Conservation (phyloP, 2,329 filamentous ascomycete genomes). For the Trichoderma cornu-damae region DNA sequence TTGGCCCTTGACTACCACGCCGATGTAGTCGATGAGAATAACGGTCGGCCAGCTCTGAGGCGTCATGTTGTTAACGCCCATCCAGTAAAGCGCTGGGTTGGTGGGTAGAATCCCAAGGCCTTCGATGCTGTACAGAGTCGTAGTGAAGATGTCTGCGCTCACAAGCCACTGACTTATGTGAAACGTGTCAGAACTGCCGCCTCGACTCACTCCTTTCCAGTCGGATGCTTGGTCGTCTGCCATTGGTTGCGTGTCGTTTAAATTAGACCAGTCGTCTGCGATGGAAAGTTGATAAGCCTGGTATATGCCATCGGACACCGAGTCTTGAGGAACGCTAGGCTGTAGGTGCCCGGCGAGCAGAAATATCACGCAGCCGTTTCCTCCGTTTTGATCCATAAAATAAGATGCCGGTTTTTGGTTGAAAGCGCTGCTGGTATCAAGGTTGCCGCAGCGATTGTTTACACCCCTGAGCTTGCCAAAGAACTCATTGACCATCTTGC, state of each 20-base stretch:
- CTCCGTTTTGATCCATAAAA: slow-evolving; percentile 31
- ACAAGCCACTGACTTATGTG: slow-evolving; percentile 33
- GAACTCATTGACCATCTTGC: slow-evolving; percentile 38
- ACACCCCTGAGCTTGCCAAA: slow-evolving; percentile 39
- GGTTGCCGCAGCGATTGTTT: slow-evolving; percentile 37
- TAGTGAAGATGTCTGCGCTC: slow-evolving; percentile 26
- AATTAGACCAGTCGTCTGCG: slow-evolving; percentile 31
- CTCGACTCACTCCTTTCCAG: slow-evolving; percentile 23
- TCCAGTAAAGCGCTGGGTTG: slow-evolving; percentile 35
- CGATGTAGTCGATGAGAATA: slow-evolving; percentile 31
- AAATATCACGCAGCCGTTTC: slow-evolving; percentile 33
- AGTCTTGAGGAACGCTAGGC: slow-evolving; percentile 23
- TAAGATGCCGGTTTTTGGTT: slow-evolving; percentile 26
- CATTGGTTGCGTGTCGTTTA: slow-evolving; percentile 26
- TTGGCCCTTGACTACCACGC: slow-evolving; percentile 27
- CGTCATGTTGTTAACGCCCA: slow-evolving; percentile 28
- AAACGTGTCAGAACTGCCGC: slow-evolving; percentile 24
- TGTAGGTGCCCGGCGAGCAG: slow-evolving; percentile 28
- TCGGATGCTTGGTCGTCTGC: slow-evolving; percentile 24
- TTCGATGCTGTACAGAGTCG: slow-evolving; percentile 27
- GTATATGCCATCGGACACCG: slow-evolving; percentile 31
- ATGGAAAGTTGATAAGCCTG: slow-evolving; percentile 22
- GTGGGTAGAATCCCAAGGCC: slow-evolving; percentile 30
- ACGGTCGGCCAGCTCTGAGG: slow-evolving; percentile 31
- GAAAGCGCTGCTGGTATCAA: slow-evolving; percentile 24